phyloP scores from a whole-genome alignment of 768 basidiomycete genomes.

The Hemileccinum rubropunctum region DNA sequence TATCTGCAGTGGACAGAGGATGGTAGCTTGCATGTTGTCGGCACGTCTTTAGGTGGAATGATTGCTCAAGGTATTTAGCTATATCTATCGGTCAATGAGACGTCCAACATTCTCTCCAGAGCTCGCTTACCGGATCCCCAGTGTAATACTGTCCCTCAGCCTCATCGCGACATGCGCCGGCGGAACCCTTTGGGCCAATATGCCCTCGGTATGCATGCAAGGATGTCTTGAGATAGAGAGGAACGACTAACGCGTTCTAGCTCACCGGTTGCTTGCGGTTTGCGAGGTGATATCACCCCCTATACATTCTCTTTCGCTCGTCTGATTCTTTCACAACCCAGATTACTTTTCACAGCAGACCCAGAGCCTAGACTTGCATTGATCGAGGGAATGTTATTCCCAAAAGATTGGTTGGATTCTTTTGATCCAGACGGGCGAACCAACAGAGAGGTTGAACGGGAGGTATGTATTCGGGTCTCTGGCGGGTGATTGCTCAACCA shows the following conservation, averaged over 20 bases:
- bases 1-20: constrained; percentile 67
- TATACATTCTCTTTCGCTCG: not conserved
- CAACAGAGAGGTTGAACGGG: constrained; percentile 57
- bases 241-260: constrained; percentile 25
- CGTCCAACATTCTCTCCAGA: constrained; percentile 41
- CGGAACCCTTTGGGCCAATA: constrained; percentile 51
- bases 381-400: constrained; percentile 57
- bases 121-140: constrained; percentile 60
- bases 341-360: constrained; percentile 37
- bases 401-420: constrained; percentile 56
- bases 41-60: constrained; percentile 81
- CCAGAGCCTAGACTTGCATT: constrained; percentile 46
- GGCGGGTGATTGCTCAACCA: too few relatives aligned
- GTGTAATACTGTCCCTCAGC: constrained; percentile 63
- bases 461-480: constrained; percentile 36
- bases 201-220: constrained; percentile 54
- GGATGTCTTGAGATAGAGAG: not conserved
- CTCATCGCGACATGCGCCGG: constrained; percentile 73
- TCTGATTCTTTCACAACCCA: constrained; percentile 23
- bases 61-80: constrained; percentile 61
- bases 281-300: constrained; percentile 26
- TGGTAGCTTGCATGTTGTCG: constrained; percentile 66
- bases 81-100: not conserved
- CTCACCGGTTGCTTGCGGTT: constrained; percentile 38
- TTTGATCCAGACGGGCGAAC: constrained; percentile 52